Base-by-base conservation (phyloP, 257 asterid genomes). In the Striga asiatica region DNA sequence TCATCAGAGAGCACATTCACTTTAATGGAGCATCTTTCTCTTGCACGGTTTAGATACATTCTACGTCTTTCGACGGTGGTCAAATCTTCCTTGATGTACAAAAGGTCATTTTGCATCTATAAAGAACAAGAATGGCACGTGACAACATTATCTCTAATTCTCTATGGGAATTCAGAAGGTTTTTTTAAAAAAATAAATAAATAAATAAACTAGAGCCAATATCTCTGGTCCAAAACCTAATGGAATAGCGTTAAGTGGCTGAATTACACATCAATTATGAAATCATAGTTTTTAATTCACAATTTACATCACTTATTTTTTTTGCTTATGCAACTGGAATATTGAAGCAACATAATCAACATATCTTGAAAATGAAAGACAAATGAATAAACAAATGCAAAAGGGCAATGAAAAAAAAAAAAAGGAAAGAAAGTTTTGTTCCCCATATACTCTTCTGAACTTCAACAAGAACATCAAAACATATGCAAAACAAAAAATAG, bases 71-170 rank as follows among this genome's bases (percentile, higher is more conserved):
- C 95, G 55, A 81, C 95, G 31, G 84, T 66, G 68, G 62, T 74
- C 49, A 85, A 52, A 68, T 85, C 95, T 68, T 76, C 87, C 67
- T 82, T 82, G 56, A 82, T 70, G 64, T 72, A 80, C 38, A 63
- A 78, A 69, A 82, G 77, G 63, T 85, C 89, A 66, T 66, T 67
- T 76, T 78, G 81, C 55, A 82, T 78, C 95, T 85, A 60, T 41
- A 5, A 50, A 63, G 50, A 50, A 61, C 38, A 54, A 59, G 31
- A 60, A 56, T 46, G 46, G 39, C 29, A 46, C 16, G 47, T 47
- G 31, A 52, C 37, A 5, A 23, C 49, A 24, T 53, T 52, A 39
- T 54, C 55, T 32, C 21, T 4, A 41, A 49, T 25, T 25, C 55
- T 16, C 6, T n/a, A n/a, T 58, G 29, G 58, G 56, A 66, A 41